phyloP scores from a whole-genome alignment of 2,329 filamentous ascomycete genomes.

The Reticulascus tulasneorum region DNA sequence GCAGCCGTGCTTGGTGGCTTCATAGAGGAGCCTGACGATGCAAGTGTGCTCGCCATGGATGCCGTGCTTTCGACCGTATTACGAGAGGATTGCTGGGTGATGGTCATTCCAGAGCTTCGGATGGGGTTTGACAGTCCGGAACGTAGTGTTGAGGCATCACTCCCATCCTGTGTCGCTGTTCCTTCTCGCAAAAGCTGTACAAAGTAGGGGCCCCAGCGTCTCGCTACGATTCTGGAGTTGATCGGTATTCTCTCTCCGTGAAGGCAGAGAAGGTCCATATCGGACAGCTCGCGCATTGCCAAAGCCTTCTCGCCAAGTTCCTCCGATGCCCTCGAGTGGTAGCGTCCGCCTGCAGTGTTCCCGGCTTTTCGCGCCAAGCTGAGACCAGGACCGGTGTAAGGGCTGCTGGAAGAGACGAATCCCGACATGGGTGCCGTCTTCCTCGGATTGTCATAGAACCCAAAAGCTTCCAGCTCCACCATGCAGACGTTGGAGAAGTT shows the following conservation, averaged over 20 bases:
- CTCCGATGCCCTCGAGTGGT: conserved; percentile 72
- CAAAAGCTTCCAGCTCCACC: conserved; percentile 95
- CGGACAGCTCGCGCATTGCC: conserved; percentile 76
- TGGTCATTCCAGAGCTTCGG: conserved; percentile 80
- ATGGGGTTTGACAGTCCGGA: conserved; percentile 55
- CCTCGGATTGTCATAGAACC: conserved; percentile 92
- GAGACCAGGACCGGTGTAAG: conserved; percentile 52
- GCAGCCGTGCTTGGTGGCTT: conserved; percentile 41
- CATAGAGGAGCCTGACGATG: conserved; percentile 33
- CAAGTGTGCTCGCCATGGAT: conserved; percentile 39
- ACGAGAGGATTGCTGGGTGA: conserved; percentile 66
- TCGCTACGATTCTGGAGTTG: conserved; percentile 82
- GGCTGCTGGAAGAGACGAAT: conserved; percentile 79
- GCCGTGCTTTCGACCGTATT: conserved; percentile 44
- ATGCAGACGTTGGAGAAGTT: conserved; percentile 97
- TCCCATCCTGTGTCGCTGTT: conserved; percentile 65
- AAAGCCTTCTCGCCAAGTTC: conserved; percentile 81
- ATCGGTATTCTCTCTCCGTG: conserved; percentile 89
- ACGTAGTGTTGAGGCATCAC: conserved; percentile 72
- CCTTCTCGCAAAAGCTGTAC: conserved; percentile 85
- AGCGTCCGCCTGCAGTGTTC: conserved; percentile 69
- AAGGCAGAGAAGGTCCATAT: conserved; percentile 95
- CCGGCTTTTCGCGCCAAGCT: conserved; percentile 57
- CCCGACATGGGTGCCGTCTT: conserved; percentile 73
- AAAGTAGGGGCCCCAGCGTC: conserved; percentile 94